Evolutionary conservation across 2,329 filamentous ascomycete genomes (phyloP).

Genomic region (Neoarthrinium moseri): DNA sequence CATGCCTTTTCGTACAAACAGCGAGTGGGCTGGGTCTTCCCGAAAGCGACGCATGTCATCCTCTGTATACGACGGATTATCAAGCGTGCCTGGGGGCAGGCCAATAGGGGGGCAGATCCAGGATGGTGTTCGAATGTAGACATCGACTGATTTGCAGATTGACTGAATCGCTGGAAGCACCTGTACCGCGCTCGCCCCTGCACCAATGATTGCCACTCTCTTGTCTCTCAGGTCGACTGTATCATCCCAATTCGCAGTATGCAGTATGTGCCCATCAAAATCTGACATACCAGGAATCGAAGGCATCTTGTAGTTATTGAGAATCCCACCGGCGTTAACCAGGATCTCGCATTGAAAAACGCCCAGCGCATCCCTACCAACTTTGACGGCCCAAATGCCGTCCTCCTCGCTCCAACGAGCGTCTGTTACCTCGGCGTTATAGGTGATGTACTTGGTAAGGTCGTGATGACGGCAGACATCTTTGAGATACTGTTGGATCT

Average conservation of each 20-base stretch:
- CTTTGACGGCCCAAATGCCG: not conserved
- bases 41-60: not conserved
- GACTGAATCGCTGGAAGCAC: constrained; percentile 2
- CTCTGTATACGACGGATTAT: not conserved
- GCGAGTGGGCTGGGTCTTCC: not conserved
- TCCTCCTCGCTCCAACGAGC: not conserved
- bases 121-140: not conserved
- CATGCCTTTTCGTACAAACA: not conserved
- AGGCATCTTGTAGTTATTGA: constrained; percentile 43
- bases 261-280: constrained; percentile 54
- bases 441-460: not conserved
- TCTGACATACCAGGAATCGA: constrained; percentile 46
- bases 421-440: not conserved
- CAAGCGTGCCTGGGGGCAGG: not conserved
- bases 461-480: not conserved
- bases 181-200: constrained; percentile 1
- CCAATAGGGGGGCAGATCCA: constrained; percentile 2
- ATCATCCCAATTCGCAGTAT: constrained; percentile 55
- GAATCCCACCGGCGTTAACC: constrained; percentile 1
- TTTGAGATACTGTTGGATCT: constrained; percentile 2
- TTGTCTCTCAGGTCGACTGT: constrained; percentile 46
- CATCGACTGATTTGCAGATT: not conserved
- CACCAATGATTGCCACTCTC: constrained; percentile 50
- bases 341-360: not conserved
- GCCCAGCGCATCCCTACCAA: not conserved